Percentiles rank a stretch among this genome's conserved stretches.
These are phyloP conservation scores for Oryza officinalis DNA, from an alignment of 176 grass and related monocot species.

Conservation along the genomic window DNA sequence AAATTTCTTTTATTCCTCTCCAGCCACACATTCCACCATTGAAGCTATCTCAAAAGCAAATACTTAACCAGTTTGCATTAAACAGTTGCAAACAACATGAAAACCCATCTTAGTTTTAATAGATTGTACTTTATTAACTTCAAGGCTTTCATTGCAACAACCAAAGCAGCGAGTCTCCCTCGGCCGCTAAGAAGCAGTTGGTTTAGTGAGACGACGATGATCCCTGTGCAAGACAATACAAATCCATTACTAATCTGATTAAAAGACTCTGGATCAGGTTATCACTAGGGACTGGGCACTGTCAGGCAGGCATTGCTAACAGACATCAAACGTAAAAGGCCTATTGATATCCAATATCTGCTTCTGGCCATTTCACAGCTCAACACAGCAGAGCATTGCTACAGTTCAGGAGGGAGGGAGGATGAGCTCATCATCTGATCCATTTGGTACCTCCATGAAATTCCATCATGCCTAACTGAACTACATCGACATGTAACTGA, in stretches of 20 bases:
- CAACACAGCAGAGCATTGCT: background rate
- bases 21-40: background rate
- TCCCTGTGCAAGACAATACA: background rate
- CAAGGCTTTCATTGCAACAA: slow-evolving; percentile 3
- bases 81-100: slow-evolving; percentile 20
- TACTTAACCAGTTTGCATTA: slow-evolving; percentile 21
- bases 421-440: background rate
- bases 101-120: slow-evolving; percentile 6
- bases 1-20: too few relatives aligned
- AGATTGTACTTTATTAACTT: slow-evolving; percentile 39
- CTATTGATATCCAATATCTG: background rate
- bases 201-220: slow-evolving; percentile 35
- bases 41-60: slow-evolving; percentile 14
- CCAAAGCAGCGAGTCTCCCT: background rate
- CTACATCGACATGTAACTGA: background rate
- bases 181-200: background rate
- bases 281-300: background rate
- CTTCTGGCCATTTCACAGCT: background rate
- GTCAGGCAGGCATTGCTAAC: background rate
- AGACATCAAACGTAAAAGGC: background rate
- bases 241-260: background rate
- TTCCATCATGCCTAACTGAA: background rate
- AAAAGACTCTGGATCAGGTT: background rate
- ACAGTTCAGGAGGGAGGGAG: too few relatives aligned
- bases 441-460: background rate